These are phyloP conservation scores for Heliocybe sulcata DNA, from an alignment of 1,284 basidiomycete genomes.

Conservation along the genomic window DNA sequence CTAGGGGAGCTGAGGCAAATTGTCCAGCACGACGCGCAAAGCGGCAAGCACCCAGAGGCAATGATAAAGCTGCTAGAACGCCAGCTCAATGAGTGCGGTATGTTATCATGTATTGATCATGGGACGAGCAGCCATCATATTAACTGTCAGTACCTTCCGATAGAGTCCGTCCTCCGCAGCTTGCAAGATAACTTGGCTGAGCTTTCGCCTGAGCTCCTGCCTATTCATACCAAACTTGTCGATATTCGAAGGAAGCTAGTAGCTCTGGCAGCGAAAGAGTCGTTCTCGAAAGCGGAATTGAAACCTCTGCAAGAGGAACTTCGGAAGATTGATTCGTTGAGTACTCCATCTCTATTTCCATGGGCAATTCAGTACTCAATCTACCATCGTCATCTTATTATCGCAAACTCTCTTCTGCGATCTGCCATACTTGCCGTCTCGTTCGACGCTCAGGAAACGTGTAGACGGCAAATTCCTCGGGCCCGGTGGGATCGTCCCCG, in stretches of 20 bases:
- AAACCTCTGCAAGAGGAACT: conserved; percentile 91
- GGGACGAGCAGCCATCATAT: not conserved
- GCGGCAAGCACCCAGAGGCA: conserved; percentile 78
- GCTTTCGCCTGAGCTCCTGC: conserved; percentile 81
- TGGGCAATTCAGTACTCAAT: conserved; percentile 23
- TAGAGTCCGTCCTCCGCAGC: conserved; percentile 55
- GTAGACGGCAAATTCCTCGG: conserved; percentile 96
- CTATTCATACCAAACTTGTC: conserved; percentile 87
- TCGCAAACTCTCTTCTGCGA: conserved; percentile 5
- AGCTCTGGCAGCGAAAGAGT: conserved; percentile 82
- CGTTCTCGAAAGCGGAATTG: conserved; percentile 80
- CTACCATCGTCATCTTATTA: conserved; percentile 13
- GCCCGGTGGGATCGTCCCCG: conserved; percentile 85
- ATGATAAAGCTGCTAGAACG: conserved; percentile 88
- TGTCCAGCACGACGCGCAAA: conserved; percentile 75
- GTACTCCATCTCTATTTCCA: conserved; percentile 32
- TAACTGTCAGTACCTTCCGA: conserved; percentile 36
- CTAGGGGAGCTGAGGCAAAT: conserved; percentile 77
- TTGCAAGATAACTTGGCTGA: conserved; percentile 82
- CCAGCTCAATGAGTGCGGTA: conserved; percentile 90
- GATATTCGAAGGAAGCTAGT: conserved; percentile 86
- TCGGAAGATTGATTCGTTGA: conserved; percentile 90
- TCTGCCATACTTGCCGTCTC: conserved; percentile 3
- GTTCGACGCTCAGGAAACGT: conserved; percentile 54
- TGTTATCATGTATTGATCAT: conserved; percentile 20